A percentile compares a stretch with the other conserved stretches of the same genome.
phyloP scores from a whole-genome alignment of 345 rosid species.

The Sisymbrium altissimum region DNA sequence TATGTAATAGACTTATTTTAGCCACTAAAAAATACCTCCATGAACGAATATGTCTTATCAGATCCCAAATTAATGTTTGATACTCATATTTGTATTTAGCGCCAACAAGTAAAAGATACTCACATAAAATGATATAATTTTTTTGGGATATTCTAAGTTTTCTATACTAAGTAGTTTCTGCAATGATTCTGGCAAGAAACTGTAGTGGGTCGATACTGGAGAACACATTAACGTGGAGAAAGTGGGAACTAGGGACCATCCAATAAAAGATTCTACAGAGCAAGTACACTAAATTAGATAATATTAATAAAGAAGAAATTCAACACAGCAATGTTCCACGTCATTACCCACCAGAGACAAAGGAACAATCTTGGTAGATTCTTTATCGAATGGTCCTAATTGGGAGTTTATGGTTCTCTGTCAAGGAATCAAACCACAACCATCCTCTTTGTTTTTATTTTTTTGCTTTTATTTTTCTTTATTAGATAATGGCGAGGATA shows the following conservation, averaged over 20 bases:
- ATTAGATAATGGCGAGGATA: not conserved
- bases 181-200: not conserved
- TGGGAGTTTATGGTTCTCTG: not conserved
- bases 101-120: not conserved
- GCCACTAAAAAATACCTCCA: not conserved
- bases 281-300: conserved; percentile 6
- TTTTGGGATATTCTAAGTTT: not conserved
- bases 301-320: not conserved
- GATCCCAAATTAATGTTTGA: not conserved
- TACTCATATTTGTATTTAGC: not conserved
- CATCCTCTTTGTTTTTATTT: not conserved
- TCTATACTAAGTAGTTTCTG: conserved; percentile 5
- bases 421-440: not conserved
- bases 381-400: not conserved
- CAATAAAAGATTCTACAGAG: conserved; percentile 13
- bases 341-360: conserved; percentile 13
- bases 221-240: conserved; percentile 20
- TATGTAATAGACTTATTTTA: not conserved
- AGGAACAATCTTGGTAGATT: not conserved
- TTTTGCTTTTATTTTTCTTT: not conserved
- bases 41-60: conserved; percentile 11
- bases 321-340: conserved; percentile 4
- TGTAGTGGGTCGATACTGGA: conserved; percentile 27
- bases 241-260: conserved; percentile 26
- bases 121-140: not conserved